These are phyloP conservation scores for Ophiorrhiza pumila DNA, from an alignment of 257 asterid species.

Conservation along the genomic window DNA sequence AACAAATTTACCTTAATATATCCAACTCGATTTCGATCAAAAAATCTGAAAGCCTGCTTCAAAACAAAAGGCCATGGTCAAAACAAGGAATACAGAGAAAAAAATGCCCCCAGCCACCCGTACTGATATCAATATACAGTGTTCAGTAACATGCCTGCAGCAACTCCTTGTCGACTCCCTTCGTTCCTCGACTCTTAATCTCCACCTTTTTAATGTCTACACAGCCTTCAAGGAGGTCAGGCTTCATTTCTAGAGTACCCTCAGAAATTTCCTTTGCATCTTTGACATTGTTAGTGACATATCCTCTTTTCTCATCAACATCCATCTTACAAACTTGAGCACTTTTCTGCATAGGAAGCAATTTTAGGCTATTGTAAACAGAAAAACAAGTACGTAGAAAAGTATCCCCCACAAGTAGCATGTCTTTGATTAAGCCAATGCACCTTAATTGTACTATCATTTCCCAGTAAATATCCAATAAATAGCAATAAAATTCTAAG, in stretches of 20 bases:
- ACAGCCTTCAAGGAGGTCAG: slow-evolving; percentile 29
- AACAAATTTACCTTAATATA: slow-evolving; percentile 59
- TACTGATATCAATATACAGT: neutral
- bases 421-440: neutral
- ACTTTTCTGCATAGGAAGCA: slow-evolving; percentile 36
- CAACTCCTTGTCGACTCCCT: slow-evolving; percentile 59
- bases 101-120: neutral
- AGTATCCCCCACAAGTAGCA: neutral
- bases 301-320: slow-evolving; percentile 30
- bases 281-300: slow-evolving; percentile 24
- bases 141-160: slow-evolving; percentile 51
- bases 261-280: slow-evolving; percentile 31
- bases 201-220: slow-evolving; percentile 39
- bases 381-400: slow-evolving; percentile 4
- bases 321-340: slow-evolving; percentile 35
- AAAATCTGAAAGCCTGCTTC: slow-evolving; percentile 92
- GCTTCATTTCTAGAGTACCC: slow-evolving; percentile 29
- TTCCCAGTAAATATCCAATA: too few species aligned
- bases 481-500: neutral
- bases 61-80: slow-evolving; percentile 16
- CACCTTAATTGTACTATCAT: neutral
- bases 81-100: neutral
- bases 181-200: slow-evolving; percentile 32
- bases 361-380: slow-evolving; percentile 8
- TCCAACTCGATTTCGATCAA: slow-evolving; percentile 89